Evolutionary conservation across 176 grass and related monocot genomes (phyloP), one percentile per base, ranked within the genome.

Genomic region (Paspalum notatum): DNA sequence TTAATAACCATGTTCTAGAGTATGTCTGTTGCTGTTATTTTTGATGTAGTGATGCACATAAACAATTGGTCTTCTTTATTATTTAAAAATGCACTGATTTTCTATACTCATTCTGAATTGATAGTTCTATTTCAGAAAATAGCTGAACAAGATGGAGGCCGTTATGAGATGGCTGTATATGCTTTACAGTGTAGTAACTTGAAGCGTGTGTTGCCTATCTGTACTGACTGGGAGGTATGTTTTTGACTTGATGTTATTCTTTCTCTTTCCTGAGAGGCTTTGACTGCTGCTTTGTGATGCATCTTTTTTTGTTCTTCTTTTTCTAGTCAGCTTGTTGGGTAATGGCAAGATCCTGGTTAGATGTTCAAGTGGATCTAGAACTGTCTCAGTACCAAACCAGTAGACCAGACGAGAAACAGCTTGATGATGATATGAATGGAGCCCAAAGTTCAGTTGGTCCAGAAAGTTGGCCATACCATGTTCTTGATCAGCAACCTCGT

Each of bases 251-350:
- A 65, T 69, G 40, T 42, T 57, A 57, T 71, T 76, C 41, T 71
- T 68, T 88, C 37, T 76, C 41, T 71, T 68, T 88, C 37, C 32
- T 24, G 22, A 13, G 25, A 61, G 12, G 10, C 11, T 79, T 85
- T 46, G 20, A 70, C 56, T 80, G 25, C 32, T 84, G 25, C 25
- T 70, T 17, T 78, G 39, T 87, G 59, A 83, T 74, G 24, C 47
- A 21, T 53, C 49, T 66, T 72, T 67, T 67, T 75, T 65, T 52
- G 20, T 52, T 80, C 47, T 32, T 32, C 6, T 80, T 86, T 87
- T 66, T 79, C 48, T 83, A 98, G 95, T 98, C 95, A 71, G 95
- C 95, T 83, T 98, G 92, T 85, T 98, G 95, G 95, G 90, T 88
- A 82, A 95, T 98, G 84, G 88, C 89, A 59, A 98, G 92, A 74